Evolutionary conservation across 441 rosid genomes (phyloP).

Genomic region (Erodium moschatum): DNA sequence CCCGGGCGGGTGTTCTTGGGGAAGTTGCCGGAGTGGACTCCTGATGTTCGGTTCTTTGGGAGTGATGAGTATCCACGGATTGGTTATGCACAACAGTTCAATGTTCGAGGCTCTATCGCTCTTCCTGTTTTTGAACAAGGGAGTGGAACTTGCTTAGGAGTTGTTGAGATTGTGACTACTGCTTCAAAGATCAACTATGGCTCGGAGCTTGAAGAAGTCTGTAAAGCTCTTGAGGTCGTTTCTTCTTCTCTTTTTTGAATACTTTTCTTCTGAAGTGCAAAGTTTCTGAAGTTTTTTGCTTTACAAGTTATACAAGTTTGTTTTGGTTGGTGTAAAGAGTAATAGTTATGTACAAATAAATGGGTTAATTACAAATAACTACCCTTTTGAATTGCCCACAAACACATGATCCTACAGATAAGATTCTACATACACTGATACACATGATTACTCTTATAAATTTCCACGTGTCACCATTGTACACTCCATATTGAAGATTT

Average conservation of each 20-base stretch:
- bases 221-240: constrained; percentile 84
- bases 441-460: too few species aligned
- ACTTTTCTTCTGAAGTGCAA: constrained; percentile 12
- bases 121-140: constrained; percentile 56
- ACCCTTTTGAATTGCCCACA: too few species aligned
- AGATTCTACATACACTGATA: too few species aligned
- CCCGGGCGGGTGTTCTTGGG: constrained; percentile 67
- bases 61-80: constrained; percentile 60
- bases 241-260: constrained; percentile 14
- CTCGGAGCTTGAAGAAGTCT: constrained; percentile 58
- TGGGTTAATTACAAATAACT: too few species aligned
- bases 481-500: too few species aligned
- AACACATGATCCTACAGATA: too few species aligned
- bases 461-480: too few species aligned
- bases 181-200: constrained; percentile 51
- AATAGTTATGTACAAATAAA: not conserved
- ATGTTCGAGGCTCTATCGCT: constrained; percentile 60
- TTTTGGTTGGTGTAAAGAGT: not conserved
- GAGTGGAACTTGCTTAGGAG: constrained; percentile 72
- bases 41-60: constrained; percentile 71
- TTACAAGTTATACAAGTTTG: not conserved
- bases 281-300: not conserved
- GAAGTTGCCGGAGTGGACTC: constrained; percentile 80
- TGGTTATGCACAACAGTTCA: constrained; percentile 39
- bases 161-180: constrained; percentile 81